Evolutionary conservation across 805 yeast genomes (phyloP), one percentile per base, ranked within the genome.

Genomic region (Candida stauntonica): DNA sequence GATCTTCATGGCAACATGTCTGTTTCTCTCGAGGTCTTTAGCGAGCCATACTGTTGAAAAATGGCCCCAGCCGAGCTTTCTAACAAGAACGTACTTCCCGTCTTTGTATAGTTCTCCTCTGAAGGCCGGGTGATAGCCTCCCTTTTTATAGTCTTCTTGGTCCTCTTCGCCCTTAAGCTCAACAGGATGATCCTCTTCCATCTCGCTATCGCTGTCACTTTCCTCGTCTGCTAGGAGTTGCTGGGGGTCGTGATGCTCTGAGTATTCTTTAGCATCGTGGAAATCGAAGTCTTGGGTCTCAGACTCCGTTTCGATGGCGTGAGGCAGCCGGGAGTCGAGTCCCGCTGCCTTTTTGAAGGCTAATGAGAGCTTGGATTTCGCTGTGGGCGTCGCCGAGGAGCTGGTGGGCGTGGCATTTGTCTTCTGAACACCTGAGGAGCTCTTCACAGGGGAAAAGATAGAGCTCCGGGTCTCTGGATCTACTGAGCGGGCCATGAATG

Each of bases 21-120:
- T 65, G 43, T 74, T 70, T 39, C 69, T 66, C 35, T 76, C 76
- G n/a, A 51, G 47, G 41, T 77, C 81, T 44, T 65, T 72, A 5
- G 96, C 98, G 20, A 86, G 67, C 97, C 96, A 89, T 17, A 86
- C 97, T 1, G 96, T 93, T 19, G 95, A 82, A 58, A 93, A 93
- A 63, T 93, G 97, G 26, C 99, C 99, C 99, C 99, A 93, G 1
- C 99, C 99, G 4, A 93, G 68, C 58, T 93, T 93, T 44, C 98
- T 75, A 21, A 86, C 89, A 34, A 93, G 63, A 2, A 80, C 70
- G 59, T 93, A 93, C 42, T 85, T 75, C 15, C 78, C 77, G 39
- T 83, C 69, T 51, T 86, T 84, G 61, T 82, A 91, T 17, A 63
- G 63, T 58, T 94, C 99, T 5, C 98, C 98, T 35, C 87, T 78